Base-by-base conservation (phyloP, 768 basidiomycete genomes). In the Tylopilus sp. region DNA sequence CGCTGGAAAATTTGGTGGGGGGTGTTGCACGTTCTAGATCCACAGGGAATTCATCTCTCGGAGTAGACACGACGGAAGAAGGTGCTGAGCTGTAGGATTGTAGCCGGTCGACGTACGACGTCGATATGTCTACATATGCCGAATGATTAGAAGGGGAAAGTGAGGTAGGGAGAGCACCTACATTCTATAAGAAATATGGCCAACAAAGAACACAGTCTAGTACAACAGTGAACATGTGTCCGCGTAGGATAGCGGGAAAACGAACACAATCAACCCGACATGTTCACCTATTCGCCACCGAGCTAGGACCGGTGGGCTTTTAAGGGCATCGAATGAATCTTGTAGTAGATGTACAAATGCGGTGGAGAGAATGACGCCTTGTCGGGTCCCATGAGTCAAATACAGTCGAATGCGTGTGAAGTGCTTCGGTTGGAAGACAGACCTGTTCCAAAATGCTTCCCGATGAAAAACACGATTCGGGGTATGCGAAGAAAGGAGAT, bases 391-490 rank as follows among this genome's bases (percentile, higher is more conserved):
- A 23, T 46, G 33, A 23, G 20, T 46, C 12, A 51, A 23, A 33
- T 20, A 26, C 13, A 23, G 20, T 46, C 12, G 51, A 23, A 33
- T 20, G 31, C 13, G n/a, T 25, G 9, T 3, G 10, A 6, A 15
- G 26, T 3, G 31, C 13, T n/a, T 2, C 33, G 21, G 36, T 46
- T 25, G 6, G 20, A 3, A 38, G 46, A 48, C 58, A 2, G 15
- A 80, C 83, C 81, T 13, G 90, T 91, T 31, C 90, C 90, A 59
- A 91, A 91, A 63, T 92, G 90, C 60, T 91, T 92, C 35, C 86
- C 88, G n/a, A 89, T 73, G 67, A 92, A 91, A 64, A 92, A 91
- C 17, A 85, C 59, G 15, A 86, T 71, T 21, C 76, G 76, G 2
- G 87, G 88, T 57, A 89, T 82, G 47, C 76, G 76, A 20, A 90